phyloP scores from a whole-genome alignment of 2,329 filamentous ascomycete species.

The Aspergillus sp. region DNA sequence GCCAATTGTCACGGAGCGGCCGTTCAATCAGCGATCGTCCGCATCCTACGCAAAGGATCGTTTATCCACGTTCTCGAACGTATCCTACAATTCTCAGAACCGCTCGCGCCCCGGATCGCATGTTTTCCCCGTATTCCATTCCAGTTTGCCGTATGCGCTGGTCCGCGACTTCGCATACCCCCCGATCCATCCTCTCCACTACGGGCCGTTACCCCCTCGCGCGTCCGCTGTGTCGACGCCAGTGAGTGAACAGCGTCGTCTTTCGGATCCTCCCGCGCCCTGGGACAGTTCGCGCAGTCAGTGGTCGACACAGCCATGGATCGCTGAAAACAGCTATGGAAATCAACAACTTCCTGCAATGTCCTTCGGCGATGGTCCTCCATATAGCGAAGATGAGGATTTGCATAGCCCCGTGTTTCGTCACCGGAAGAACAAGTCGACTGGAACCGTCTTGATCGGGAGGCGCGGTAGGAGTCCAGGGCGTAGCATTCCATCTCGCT shows the following conservation, averaged over 20 bases:
- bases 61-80: conserved; percentile 73
- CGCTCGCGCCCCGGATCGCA: conserved; percentile 75
- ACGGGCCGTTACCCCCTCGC: conserved; percentile 74
- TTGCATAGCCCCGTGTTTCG: conserved; percentile 83
- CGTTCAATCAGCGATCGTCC: conserved; percentile 61
- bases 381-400: conserved; percentile 94
- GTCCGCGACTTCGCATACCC: conserved; percentile 97
- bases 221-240: conserved; percentile 77
- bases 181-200: conserved; percentile 75
- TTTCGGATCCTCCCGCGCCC: conserved; percentile 68
- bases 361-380: conserved; percentile 79
- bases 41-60: conserved; percentile 75
- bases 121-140: conserved; percentile 75
- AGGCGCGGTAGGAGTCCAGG: conserved; percentile 44
- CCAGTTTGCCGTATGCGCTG: conserved; percentile 77
- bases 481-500: conserved; percentile 22
- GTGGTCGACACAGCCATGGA: conserved; percentile 48
- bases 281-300: conserved; percentile 64
- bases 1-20: conserved; percentile 50
- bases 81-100: conserved; percentile 50
- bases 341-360: conserved; percentile 73
- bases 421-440: conserved; percentile 80
- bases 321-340: conserved; percentile 46
- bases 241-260: conserved; percentile 66
- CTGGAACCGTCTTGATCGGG: conserved; percentile 27